phyloP scores from a whole-genome alignment of 257 asterid species.

The Solanum tacnaense region DNA sequence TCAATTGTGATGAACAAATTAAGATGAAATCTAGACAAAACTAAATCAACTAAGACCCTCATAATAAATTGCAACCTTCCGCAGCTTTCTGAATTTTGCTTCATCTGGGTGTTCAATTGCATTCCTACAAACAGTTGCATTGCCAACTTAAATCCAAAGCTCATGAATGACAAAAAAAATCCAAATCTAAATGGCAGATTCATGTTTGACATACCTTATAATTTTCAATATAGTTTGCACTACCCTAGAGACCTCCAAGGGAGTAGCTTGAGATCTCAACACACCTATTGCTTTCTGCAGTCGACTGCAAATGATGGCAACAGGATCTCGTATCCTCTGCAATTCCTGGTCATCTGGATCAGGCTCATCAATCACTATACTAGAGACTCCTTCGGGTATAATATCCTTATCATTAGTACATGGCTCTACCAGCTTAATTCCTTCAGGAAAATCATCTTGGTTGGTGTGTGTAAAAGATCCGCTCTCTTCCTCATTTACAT shows the following conservation, averaged over 20 bases:
- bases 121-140: slow-evolving; percentile 48
- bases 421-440: slow-evolving; percentile 14
- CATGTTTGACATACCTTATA: slow-evolving; percentile 26
- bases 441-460: slow-evolving; percentile 15
- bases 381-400: not conserved
- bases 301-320: slow-evolving; percentile 45
- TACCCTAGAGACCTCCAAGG: slow-evolving; percentile 28
- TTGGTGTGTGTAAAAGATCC: slow-evolving; percentile 7
- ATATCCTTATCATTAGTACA: slow-evolving; percentile 15
- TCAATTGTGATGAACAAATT: not conserved
- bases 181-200: not conserved
- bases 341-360: slow-evolving; percentile 58
- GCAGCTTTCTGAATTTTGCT: slow-evolving; percentile 54
- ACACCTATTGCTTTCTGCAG: slow-evolving; percentile 54
- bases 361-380: slow-evolving; percentile 22
- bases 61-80: slow-evolving; percentile 39
- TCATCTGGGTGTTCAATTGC: slow-evolving; percentile 69
- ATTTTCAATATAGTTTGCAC: slow-evolving; percentile 55
- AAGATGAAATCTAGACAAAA: not conserved
- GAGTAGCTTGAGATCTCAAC: slow-evolving; percentile 49
- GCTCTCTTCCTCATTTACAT: not conserved
- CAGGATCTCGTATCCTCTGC: slow-evolving; percentile 77
- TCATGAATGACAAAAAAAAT: not conserved
- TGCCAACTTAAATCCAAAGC: not conserved
- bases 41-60: not conserved